Evolutionary conservation across 768 basidiomycete genomes (phyloP).

Genomic region (Termitomyces sp.): DNA sequence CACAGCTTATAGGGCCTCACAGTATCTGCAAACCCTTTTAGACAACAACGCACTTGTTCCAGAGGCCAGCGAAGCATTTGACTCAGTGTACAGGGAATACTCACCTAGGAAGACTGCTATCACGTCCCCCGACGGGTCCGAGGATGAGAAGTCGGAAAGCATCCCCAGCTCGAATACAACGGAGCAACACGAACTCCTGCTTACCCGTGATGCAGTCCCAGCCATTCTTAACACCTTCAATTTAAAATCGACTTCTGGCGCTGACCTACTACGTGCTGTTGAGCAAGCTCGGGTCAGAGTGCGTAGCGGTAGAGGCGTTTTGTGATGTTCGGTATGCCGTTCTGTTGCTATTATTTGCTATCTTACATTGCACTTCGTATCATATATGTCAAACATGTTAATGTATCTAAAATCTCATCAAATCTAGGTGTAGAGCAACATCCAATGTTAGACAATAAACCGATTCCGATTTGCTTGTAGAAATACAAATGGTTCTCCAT

Average conservation of each 20-base stretch:
- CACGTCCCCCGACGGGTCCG: neutral
- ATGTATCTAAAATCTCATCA: neutral
- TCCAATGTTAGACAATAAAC: neutral
- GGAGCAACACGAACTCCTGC: slow-evolving; percentile 30
- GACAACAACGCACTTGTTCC: slow-evolving; percentile 51
- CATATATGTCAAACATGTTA: neutral
- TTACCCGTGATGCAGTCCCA: slow-evolving; percentile 51
- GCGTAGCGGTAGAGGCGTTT: slow-evolving; percentile 13
- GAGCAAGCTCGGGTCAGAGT: slow-evolving; percentile 46
- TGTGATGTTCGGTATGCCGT: neutral
- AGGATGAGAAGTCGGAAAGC: slow-evolving; percentile 1
- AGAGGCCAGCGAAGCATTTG: slow-evolving; percentile 46
- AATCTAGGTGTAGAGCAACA: neutral
- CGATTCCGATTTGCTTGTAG: neutral
- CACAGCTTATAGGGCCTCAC: slow-evolving; percentile 63
- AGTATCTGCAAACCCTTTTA: slow-evolving; percentile 59
- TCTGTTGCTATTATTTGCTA: neutral
- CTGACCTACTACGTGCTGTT: slow-evolving; percentile 58
- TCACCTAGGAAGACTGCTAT: slow-evolving; percentile 6
- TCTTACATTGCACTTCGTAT: neutral
- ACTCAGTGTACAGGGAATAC: slow-evolving; percentile 43
- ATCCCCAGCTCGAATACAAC: neutral
- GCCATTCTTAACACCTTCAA: slow-evolving; percentile 39
- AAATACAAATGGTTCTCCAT: slow-evolving; percentile 2
- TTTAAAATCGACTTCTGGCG: slow-evolving; percentile 36